These are phyloP conservation scores for Nepenthes mirabilis DNA, from an alignment of 148 eudicot genomes.

Conservation along the genomic window DNA sequence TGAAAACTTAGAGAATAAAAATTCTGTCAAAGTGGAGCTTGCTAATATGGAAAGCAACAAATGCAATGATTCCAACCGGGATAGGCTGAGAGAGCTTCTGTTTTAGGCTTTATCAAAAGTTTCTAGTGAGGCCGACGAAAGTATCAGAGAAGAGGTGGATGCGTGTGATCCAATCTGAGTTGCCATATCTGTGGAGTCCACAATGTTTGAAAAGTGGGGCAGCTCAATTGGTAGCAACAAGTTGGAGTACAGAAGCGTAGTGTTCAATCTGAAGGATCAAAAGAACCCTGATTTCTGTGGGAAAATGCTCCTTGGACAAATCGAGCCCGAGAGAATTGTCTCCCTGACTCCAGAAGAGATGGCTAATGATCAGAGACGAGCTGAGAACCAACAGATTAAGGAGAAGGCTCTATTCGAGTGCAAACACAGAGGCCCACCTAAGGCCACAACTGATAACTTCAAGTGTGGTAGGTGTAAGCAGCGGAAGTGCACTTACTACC, in stretches of 20 bases:
- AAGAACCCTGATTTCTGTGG: no score
- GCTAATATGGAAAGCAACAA: constrained; percentile 9
- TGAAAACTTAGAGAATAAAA: constrained; percentile 18
- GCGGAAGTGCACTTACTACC: neutral
- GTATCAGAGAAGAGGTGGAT: constrained; percentile 2
- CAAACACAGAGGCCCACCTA: constrained; percentile 23
- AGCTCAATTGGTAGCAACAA: constrained; percentile 35
- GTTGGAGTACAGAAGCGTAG: constrained; percentile 43
- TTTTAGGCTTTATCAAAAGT: constrained; percentile 42
- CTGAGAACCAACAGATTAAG: no score
- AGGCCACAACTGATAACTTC: constrained; percentile 24
- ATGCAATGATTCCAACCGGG: no score
- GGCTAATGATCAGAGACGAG: no score
- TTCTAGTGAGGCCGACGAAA: constrained; percentile 30
- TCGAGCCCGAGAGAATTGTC: constrained; percentile 31
- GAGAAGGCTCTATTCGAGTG: constrained; percentile 49
- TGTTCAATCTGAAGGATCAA: constrained; percentile 34
- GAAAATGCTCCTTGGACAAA: constrained; percentile 32
- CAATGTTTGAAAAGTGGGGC: no score
- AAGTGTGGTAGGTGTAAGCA: constrained; percentile 54
- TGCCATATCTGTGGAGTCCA: no score
- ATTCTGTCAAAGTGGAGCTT: constrained; percentile 18
- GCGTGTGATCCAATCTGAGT: no score
- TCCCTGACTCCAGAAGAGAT: constrained; percentile 17
- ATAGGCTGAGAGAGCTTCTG: constrained; percentile 1